Base-by-base conservation (phyloP, 169 alveolate species). In the Plasmodium falciparum region DNA sequence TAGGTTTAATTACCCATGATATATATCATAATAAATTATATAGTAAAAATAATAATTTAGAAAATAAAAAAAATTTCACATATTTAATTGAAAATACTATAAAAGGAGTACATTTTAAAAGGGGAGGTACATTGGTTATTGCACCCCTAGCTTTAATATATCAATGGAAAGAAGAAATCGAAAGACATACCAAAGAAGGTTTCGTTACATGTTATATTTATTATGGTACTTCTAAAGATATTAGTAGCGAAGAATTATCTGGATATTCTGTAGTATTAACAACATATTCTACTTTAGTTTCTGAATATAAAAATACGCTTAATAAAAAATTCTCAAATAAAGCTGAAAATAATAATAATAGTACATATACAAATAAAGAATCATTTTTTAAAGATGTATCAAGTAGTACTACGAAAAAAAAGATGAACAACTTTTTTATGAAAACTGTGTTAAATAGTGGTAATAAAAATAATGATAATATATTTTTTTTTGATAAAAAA, bases 1-100 rank as follows among this genome's bases (percentile, higher is more conserved):
- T 98, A n/a, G 98, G 99, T 1, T 88, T 98, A 5, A 93, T 98
- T 72, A 95, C 97, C 20, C 72, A 78, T 58, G 89, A 78, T 78
- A 70, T 52, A 26, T 78, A 58, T 24, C 76, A 66, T 22, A 78
- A 78, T 52, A 78, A 78, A 12, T 65, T 78, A 22, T 76, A 78
- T 45, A 26, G 54, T 50, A 69, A 66, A 66, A 65, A 78, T 26
- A 66, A 56, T 13, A 29, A 29, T 45, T 22, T 65, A n/a, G 39
- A 52, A 78, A 78, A 78, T 66, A 78, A 78, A 59, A 78, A 78
- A 39, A 78, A 78, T 29, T 8, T 66, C 54, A 78, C 22, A 29
- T 66, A 66, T 45, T 65, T 78, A 58, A 66, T 78, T 65, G 89
- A 78, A 47, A 78, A 78, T 78, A 78, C 89, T 3, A 78, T 78